Evolutionary conservation across 305 asterid genomes (phyloP), one percentile per base, ranked within the genome.

Genomic region (Fraxinus ornus): DNA sequence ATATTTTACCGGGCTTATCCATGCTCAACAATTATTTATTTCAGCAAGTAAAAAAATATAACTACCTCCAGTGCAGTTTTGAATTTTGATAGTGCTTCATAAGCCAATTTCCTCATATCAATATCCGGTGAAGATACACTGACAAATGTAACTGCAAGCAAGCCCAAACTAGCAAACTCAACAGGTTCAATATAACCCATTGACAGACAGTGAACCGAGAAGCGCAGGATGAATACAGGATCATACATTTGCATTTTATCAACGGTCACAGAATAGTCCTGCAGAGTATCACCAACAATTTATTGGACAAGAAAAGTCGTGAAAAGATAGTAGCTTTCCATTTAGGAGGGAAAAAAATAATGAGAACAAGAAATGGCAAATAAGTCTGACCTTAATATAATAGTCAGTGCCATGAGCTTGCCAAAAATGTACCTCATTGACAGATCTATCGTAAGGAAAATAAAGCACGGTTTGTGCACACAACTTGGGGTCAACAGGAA

Each of bases 91-190:
- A 94, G 91, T 79, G 90, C 93, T 86, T 87, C 94, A 81, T 92
- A 94, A 77, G 94, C 98, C 92, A 96, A 81, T 86, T 92, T 94
- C 88, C 98, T 91, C 86, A 80, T 84, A 86, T 89, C 94, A 79
- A 82, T 93, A 85, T 92, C 95, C 19, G 91, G 91, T 44, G 98
- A 94, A 88, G 99, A 94, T 83, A 93, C 80, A 83, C 94, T 93
- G 83, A 90, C 97, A 88, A 94, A 87, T 41, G 95, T 62, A 89
- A 94, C 86, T 10, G 94, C 97, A 84, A 96, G 98, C 92, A 96
- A 87, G 81, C 99, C 98, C 75, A 91, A 88, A 89, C 94, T 90
- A 86, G 95, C 97, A 84, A 91, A 94, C 89, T 96, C 98, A 82
- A 88, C 72, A 8, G 98, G 97, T 81, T 94, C 98, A 49, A 93